These are phyloP conservation scores for cucumber (Cucumis sativus) DNA, from an alignment of 306 rosid genomes.

Conservation along the genomic window DNA sequence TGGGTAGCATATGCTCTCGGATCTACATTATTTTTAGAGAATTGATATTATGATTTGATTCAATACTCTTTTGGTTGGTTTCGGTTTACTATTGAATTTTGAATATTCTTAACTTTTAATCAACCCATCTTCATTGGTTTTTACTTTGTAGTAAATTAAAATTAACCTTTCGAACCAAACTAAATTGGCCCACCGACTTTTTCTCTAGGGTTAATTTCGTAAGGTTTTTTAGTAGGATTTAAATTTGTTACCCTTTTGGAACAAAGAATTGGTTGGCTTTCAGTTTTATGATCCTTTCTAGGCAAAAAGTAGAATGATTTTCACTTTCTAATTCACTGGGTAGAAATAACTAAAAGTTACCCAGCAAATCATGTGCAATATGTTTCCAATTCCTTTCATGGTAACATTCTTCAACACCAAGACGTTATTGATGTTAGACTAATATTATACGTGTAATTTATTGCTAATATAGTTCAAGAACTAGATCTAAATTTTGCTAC, in stretches of 20 bases:
- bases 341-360: background rate
- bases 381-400: background rate
- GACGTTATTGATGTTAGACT: no score
- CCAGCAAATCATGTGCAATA: no score
- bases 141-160: background rate
- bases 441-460: no score
- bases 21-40: no score
- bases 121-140: background rate
- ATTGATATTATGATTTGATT: background rate
- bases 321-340: background rate
- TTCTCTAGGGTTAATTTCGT: background rate
- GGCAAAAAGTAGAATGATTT: background rate
- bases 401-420: no score
- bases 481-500: no score
- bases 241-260: background rate
- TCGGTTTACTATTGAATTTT: background rate
- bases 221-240: background rate
- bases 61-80: background rate
- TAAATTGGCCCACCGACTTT: background rate
- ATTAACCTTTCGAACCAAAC: background rate
- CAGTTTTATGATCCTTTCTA: background rate
- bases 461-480: no score
- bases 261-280: background rate
- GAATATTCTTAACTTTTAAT: background rate
- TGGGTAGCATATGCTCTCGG: background rate